Percentiles rank a stretch among this genome's conserved stretches.
Evolutionary conservation across 495 filamentous ascomycete genomes (phyloP).

Genomic region (Penicillium maclennaniae): DNA sequence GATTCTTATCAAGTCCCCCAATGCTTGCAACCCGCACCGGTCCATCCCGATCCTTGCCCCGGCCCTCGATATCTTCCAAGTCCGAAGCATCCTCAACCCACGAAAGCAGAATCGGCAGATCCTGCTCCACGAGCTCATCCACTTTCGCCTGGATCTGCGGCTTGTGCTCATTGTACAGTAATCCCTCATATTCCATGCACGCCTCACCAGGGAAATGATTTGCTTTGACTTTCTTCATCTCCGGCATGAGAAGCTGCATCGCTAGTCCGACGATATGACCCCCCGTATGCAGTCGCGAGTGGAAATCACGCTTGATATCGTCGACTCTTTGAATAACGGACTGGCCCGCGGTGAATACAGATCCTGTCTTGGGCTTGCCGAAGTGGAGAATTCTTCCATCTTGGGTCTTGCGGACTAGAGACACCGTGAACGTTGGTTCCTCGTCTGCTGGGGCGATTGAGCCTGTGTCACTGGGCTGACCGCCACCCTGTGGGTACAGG

Average conservation of each 20-base stretch:
- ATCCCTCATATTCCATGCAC: constrained; percentile 55
- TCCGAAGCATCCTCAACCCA: constrained; percentile 41
- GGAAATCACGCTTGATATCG: constrained; percentile 48
- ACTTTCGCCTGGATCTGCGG: constrained; percentile 52
- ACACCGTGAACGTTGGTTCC: constrained; percentile 42
- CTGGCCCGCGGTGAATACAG: constrained; percentile 34
- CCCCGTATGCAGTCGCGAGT: constrained; percentile 60
- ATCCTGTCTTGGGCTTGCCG: constrained; percentile 40
- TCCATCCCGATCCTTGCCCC: constrained; percentile 39
- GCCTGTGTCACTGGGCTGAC: constrained; percentile 61
- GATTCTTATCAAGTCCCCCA: constrained; percentile 55
- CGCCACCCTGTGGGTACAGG: constrained; percentile 64
- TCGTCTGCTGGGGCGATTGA: constrained; percentile 35
- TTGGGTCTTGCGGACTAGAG: constrained; percentile 44
- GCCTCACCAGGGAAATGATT: constrained; percentile 60
- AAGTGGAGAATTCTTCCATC: constrained; percentile 56
- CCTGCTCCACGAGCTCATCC: constrained; percentile 48
- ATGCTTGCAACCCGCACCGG: constrained; percentile 48
- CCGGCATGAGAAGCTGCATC: constrained; percentile 48
- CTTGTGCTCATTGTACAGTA: constrained; percentile 58
- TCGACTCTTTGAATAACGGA: constrained; percentile 51
- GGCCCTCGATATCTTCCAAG: constrained; percentile 27
- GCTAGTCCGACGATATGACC: constrained; percentile 62
- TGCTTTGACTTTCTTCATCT: constrained; percentile 58
- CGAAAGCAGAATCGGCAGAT: constrained; percentile 51